Evolutionary conservation across 108 stramenopile genomes (phyloP).

Genomic region (Cyclotella cryptica): DNA sequence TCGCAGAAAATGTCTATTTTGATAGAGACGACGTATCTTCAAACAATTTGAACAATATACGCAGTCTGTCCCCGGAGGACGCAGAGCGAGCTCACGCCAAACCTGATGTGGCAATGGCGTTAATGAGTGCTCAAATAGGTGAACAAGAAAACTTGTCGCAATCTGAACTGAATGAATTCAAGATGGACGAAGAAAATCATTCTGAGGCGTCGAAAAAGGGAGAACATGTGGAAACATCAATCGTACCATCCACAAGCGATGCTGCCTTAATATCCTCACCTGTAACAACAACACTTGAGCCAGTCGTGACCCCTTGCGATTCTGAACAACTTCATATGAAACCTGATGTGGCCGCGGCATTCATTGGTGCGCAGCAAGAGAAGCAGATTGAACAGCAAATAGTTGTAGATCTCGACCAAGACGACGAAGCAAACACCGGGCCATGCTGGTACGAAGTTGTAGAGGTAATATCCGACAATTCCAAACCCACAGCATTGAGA

Average conservation of each 20-base stretch:
- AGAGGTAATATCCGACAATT: background rate
- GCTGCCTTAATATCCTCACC: background rate
- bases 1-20: background rate
- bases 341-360: conserved; percentile 32
- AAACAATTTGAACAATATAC: background rate
- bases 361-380: conserved; percentile 3
- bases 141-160: background rate
- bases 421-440: conserved; percentile 12
- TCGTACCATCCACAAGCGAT: background rate
- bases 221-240: background rate
- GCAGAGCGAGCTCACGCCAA: conserved; percentile 18
- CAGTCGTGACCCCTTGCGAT: conserved; percentile 10
- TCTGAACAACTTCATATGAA: conserved; percentile 40
- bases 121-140: conserved; percentile 12
- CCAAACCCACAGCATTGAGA: background rate
- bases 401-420: background rate
- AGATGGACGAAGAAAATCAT: background rate
- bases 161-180: background rate
- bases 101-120: conserved; percentile 42
- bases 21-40: background rate
- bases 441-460: conserved; percentile 49
- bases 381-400: background rate
- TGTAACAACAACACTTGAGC: conserved; percentile 11
- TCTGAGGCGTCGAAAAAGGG: background rate
- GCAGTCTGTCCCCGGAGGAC: conserved; percentile 14